These are phyloP conservation scores for Cyamopsis tetragonoloba DNA, from an alignment of 306 rosid species.

Conservation along the genomic window DNA sequence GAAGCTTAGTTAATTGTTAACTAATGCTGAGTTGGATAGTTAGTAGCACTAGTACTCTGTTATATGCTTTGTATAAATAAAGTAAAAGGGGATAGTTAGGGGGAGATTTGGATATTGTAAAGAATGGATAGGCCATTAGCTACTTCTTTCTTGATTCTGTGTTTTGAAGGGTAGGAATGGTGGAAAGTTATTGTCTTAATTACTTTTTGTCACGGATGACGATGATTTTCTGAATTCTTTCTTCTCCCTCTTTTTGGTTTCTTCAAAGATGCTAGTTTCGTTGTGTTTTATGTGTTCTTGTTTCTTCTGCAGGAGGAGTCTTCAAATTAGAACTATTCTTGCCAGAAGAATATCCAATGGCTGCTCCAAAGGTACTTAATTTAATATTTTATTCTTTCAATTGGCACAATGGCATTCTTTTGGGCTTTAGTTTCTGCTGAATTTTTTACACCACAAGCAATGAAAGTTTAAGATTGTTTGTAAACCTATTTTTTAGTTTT, in stretches of 20 bases:
- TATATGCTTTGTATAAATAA: too few species aligned
- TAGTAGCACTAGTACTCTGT: too few species aligned
- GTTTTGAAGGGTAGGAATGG: neutral
- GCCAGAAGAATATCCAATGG: slow-evolving; percentile 98
- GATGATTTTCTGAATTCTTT: neutral
- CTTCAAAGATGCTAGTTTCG: neutral
- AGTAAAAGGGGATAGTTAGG: too few species aligned
- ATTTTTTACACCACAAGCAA: slow-evolving; percentile 10
- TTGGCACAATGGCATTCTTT: neutral
- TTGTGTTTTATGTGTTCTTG: slow-evolving; percentile 8
- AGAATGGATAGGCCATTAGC: too few species aligned
- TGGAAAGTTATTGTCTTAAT: neutral
- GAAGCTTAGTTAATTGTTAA: too few species aligned
- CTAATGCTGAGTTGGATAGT: too few species aligned
- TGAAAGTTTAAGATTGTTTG: neutral
- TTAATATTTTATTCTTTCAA: slow-evolving; percentile 12
- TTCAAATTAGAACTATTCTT: slow-evolving; percentile 90
- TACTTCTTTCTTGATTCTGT: neutral
- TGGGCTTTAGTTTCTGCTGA: neutral
- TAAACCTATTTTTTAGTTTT: neutral
- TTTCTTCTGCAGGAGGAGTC: slow-evolving; percentile 67
- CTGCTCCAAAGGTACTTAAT: slow-evolving; percentile 85
- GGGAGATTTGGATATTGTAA: too few species aligned
- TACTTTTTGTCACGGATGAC: neutral
- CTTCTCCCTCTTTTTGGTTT: neutral